These are phyloP conservation scores for Pseudocercospora ulei DNA, from an alignment of 2,329 filamentous ascomycete genomes.

Conservation along the genomic window DNA sequence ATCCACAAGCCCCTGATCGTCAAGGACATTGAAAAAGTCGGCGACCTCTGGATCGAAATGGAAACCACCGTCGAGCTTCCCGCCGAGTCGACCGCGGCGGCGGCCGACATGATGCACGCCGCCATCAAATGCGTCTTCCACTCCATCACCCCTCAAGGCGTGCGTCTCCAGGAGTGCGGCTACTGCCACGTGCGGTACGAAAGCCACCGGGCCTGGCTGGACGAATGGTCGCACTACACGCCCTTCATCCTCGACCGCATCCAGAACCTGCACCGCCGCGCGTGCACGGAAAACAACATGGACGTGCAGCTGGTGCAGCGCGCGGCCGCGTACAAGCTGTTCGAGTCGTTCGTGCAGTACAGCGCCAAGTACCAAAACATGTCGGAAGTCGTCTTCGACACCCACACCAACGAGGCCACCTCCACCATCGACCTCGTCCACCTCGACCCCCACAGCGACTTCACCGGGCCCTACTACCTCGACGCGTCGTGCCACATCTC, in stretches of 20 bases:
- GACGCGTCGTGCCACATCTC: slow-evolving; percentile 34
- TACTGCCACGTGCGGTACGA: slow-evolving; percentile 25
- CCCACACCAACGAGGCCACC: slow-evolving; percentile 23
- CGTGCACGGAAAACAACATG: slow-evolving; percentile 17
- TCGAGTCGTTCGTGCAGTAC: slow-evolving; percentile 28
- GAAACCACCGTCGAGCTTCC: slow-evolving; percentile 11
- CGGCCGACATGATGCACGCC: slow-evolving; percentile 9
- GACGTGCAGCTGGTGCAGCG: slow-evolving; percentile 20
- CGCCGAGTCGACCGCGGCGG: not conserved
- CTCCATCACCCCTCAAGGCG: slow-evolving; percentile 23
- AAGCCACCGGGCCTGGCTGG: slow-evolving; percentile 18
- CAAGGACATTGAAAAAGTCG: slow-evolving; percentile 19
- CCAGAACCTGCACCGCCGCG: slow-evolving; percentile 15
- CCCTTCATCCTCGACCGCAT: slow-evolving; percentile 22
- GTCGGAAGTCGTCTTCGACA: slow-evolving; percentile 26
- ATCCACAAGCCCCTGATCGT: slow-evolving; percentile 28
- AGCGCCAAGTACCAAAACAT: slow-evolving; percentile 26
- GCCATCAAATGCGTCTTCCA: slow-evolving; percentile 22
- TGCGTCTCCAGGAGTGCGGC: slow-evolving; percentile 25
- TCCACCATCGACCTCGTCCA: slow-evolving; percentile 30
- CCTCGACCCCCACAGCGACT: slow-evolving; percentile 25
- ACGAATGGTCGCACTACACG: slow-evolving; percentile 20
- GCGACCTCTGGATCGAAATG: slow-evolving; percentile 26
- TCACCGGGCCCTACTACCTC: slow-evolving; percentile 34
- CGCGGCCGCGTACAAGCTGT: slow-evolving; percentile 23